phyloP scores from a whole-genome alignment of 202 grass and related monocot species.

The Brachypodium distachyon region DNA sequence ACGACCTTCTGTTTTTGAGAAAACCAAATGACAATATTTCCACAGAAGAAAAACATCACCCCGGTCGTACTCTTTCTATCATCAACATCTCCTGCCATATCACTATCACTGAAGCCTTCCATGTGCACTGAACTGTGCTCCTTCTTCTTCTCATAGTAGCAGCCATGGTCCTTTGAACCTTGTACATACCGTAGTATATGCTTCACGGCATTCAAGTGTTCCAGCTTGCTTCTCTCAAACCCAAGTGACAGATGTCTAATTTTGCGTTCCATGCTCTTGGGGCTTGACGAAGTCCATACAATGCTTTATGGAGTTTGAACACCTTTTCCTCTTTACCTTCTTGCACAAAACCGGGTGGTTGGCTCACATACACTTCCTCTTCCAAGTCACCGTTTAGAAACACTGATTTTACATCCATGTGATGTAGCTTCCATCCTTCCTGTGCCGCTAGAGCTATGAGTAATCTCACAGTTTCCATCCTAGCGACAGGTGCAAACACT shows the following conservation, averaged over 20 bases:
- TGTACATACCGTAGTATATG: not conserved
- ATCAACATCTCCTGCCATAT: not conserved
- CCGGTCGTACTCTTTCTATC: not conserved
- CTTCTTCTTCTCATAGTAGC: not conserved
- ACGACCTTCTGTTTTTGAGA: not conserved
- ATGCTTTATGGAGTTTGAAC: not conserved
- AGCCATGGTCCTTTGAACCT: not conserved
- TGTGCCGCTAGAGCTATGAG: no score
- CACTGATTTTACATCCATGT: no score
- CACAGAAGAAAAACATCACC: not conserved
- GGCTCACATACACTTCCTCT: no score
- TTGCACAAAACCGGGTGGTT: not conserved
- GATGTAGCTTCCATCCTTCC: no score
- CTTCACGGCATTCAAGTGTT: not conserved
- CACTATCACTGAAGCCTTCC: not conserved
- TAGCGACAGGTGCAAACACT: no score
- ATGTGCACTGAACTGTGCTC: not conserved
- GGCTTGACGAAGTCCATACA: not conserved
- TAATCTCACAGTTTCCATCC: no score
- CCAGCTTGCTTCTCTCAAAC: not conserved
- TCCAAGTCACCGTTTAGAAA: no score
- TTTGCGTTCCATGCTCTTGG: not conserved
- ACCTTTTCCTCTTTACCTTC: not conserved
- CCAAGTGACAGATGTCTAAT: not conserved
- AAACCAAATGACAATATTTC: not conserved